Percentiles rank a stretch among this genome's conserved stretches.
These are phyloP conservation scores for Dalechampia spathulata DNA, from an alignment of 441 rosid species.

Conservation along the genomic window DNA sequence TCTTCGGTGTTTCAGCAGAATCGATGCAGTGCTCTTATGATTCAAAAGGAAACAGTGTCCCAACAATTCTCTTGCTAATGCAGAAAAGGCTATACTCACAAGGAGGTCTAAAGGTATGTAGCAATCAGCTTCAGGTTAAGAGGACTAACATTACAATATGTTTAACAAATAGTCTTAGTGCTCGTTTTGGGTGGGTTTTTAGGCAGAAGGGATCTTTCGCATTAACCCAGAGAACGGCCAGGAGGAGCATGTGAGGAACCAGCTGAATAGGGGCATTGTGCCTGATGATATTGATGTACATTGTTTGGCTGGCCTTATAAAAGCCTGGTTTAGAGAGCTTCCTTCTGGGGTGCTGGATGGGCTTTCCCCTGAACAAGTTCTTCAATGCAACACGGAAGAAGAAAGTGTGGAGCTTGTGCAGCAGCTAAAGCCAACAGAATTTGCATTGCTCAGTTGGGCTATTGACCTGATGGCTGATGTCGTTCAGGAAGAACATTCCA, in stretches of 20 bases:
- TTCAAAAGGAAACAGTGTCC: conserved; percentile 70
- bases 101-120: conserved; percentile 74
- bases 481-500: conserved; percentile 59
- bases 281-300: conserved; percentile 67
- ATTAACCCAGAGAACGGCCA: conserved; percentile 73
- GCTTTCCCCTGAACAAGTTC: conserved; percentile 72
- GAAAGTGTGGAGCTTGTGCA: conserved; percentile 62
- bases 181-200: background rate
- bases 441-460: conserved; percentile 76
- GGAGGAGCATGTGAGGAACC: conserved; percentile 76
- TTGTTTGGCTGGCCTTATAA: conserved; percentile 82
- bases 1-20: conserved; percentile 88
- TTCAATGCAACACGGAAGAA: conserved; percentile 77
- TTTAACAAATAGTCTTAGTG: conserved; percentile 4
- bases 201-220: conserved; percentile 89
- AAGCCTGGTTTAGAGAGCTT: conserved; percentile 91
- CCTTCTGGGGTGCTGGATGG: conserved; percentile 76
- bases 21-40: conserved; percentile 85
- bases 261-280: conserved; percentile 62
- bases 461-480: conserved; percentile 89
- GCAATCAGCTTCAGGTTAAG: background rate
- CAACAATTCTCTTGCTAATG: conserved; percentile 75
- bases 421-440: conserved; percentile 63
- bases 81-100: conserved; percentile 60
- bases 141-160: background rate